These are phyloP conservation scores for Nothomitra cinnamomea DNA, from an alignment of 2,329 filamentous ascomycete genomes.

Conservation along the genomic window DNA sequence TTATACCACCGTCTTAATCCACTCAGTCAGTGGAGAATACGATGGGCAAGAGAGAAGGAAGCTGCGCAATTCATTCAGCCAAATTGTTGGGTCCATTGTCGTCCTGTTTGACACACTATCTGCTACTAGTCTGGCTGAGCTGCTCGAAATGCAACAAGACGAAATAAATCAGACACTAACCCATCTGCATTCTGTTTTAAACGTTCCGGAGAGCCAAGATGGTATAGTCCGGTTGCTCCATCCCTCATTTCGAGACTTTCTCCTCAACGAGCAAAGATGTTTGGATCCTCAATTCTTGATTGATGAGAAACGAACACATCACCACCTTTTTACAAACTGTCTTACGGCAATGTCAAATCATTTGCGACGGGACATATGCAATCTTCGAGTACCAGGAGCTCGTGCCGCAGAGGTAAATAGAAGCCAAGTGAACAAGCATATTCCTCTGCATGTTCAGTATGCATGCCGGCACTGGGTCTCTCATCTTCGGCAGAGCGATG, in stretches of 20 bases:
- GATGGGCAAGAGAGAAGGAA: slow-evolving; percentile 5
- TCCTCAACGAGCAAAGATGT: slow-evolving; percentile 17
- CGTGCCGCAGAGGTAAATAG: slow-evolving; percentile 13
- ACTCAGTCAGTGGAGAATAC: slow-evolving; percentile 10
- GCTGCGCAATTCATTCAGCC: slow-evolving; percentile 4
- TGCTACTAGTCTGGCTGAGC: not conserved
- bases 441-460: slow-evolving; percentile 22
- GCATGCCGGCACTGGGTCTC: slow-evolving; percentile 24
- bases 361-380: slow-evolving; percentile 23
- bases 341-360: slow-evolving; percentile 19
- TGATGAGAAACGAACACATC: slow-evolving; percentile 20
- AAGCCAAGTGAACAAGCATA: slow-evolving; percentile 11
- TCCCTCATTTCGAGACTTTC: slow-evolving; percentile 6
- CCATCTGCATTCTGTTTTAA: not conserved
- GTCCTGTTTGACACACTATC: not conserved
- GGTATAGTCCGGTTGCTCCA: not conserved
- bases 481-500: slow-evolving; percentile 17
- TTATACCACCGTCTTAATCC: slow-evolving; percentile 14
- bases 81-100: not conserved
- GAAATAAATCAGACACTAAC: not conserved
- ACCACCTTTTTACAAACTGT: slow-evolving; percentile 19
- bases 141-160: not conserved
- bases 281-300: slow-evolving; percentile 22
- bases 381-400: slow-evolving; percentile 15
- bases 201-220: not conserved